Percentiles rank a stretch among this genome's conserved stretches.
These are phyloP conservation scores for Populus trichocarpa DNA, from an alignment of 441 rosid species.

Conservation along the genomic window DNA sequence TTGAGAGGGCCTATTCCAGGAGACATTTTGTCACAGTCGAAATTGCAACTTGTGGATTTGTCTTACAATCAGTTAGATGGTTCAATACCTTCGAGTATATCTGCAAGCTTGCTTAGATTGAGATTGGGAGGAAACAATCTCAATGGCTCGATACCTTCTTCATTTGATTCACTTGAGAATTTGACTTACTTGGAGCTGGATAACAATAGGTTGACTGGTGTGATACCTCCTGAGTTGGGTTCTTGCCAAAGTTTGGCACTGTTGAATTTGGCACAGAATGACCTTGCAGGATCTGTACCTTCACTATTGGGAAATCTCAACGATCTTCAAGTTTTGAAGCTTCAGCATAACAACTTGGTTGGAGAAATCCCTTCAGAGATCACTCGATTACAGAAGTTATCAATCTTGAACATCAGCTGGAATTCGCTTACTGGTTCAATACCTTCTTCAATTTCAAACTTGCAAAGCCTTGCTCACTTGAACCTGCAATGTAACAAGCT, in stretches of 20 bases:
- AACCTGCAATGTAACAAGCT: slow-evolving; percentile 55
- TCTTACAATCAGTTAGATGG: slow-evolving; percentile 48
- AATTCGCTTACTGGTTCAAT: slow-evolving; percentile 54
- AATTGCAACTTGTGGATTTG: slow-evolving; percentile 48
- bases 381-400: slow-evolving; percentile 28
- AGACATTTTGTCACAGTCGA: slow-evolving; percentile 36
- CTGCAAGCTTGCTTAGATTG: slow-evolving; percentile 48
- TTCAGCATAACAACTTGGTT: slow-evolving; percentile 42
- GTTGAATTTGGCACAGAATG: slow-evolving; percentile 57
- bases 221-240: slow-evolving; percentile 43
- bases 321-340: slow-evolving; percentile 55
- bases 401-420: slow-evolving; percentile 46
- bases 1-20: slow-evolving; percentile 45
- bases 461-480: slow-evolving; percentile 35
- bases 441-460: slow-evolving; percentile 49
- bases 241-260: slow-evolving; percentile 41
- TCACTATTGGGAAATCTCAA: slow-evolving; percentile 35
- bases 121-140: slow-evolving; percentile 64
- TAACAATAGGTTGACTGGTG: slow-evolving; percentile 45
- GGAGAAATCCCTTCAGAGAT: slow-evolving; percentile 53
- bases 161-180: slow-evolving; percentile 13
- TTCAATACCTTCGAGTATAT: slow-evolving; percentile 38
- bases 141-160: slow-evolving; percentile 33
- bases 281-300: slow-evolving; percentile 45
- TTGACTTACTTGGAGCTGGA: slow-evolving; percentile 72